Conservation (phyloP, 805 yeast species). For the Vanderwaltozyma tropicalis region DNA sequence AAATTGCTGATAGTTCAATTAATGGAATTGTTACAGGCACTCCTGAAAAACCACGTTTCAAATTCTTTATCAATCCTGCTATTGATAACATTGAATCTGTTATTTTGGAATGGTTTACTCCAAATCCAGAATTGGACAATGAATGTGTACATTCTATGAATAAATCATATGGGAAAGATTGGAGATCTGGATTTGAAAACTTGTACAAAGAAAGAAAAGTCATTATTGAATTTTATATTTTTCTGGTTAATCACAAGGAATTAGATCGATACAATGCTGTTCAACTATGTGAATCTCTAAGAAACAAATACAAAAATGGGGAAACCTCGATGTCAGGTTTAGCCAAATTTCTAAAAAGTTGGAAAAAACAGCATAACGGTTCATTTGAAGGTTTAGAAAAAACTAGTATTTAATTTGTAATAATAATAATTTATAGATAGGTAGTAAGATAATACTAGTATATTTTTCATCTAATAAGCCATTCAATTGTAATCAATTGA, state of each 20-base stretch:
- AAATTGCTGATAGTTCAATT: not conserved
- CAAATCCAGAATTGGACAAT: conserved; percentile 19
- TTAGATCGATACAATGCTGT: conserved; percentile 22
- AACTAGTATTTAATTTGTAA: not conserved
- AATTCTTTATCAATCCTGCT: conserved; percentile 12
- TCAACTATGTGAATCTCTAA: conserved; percentile 14
- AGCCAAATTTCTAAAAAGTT: conserved; percentile 14
- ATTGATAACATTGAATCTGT: conserved; percentile 18
- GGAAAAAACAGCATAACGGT: conserved; percentile 11
- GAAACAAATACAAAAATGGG: conserved; percentile 1
- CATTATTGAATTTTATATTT: conserved; percentile 25
- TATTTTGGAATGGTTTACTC: conserved; percentile 28
- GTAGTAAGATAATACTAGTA: too few species aligned
- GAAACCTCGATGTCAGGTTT: conserved; percentile 6
- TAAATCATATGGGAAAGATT: conserved; percentile 18
- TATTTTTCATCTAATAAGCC: too few species aligned
- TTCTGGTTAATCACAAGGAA: conserved; percentile 16
- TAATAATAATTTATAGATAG: not conserved
- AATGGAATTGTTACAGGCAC: not conserved
- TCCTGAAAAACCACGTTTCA: not conserved
- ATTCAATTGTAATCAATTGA: too few species aligned
- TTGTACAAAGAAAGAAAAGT: conserved; percentile 22
- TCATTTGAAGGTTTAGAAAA: conserved; percentile 1
- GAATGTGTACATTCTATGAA: conserved; percentile 28
- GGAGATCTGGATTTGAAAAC: conserved; percentile 18